These are phyloP conservation scores for Aspergillus ochraceus DNA, from an alignment of 2,329 filamentous ascomycete genomes.

Conservation along the genomic window DNA sequence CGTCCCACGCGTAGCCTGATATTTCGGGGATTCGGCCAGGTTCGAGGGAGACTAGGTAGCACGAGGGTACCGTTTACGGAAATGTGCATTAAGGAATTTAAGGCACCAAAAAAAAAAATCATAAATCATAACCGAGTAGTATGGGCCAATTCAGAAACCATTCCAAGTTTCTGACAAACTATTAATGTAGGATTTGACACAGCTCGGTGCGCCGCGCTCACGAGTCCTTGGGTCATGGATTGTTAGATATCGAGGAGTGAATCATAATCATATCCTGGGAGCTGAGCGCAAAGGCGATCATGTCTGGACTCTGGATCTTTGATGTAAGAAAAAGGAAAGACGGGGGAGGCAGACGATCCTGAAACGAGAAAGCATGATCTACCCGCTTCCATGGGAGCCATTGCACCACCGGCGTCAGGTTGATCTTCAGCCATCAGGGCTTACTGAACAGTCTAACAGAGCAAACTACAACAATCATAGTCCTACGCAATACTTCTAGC, in stretches of 20 bases:
- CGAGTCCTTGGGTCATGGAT: constrained; percentile 7
- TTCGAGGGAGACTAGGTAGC: neutral
- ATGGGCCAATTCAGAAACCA: too few relatives aligned
- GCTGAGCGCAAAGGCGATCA: neutral
- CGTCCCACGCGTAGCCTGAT: neutral
- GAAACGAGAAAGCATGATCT: neutral
- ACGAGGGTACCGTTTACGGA: too few relatives aligned
- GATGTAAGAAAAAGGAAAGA: neutral
- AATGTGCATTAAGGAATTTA: too few relatives aligned
- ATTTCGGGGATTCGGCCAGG: neutral
- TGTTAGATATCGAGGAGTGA: neutral
- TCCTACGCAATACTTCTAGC: neutral
- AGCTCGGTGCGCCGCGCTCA: too few relatives aligned
- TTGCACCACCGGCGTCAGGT: neutral
- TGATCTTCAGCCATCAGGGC: neutral
- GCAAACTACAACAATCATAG: too few relatives aligned
- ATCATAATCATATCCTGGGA: neutral
- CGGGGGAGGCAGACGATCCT: neutral
- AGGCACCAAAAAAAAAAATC: too few relatives aligned
- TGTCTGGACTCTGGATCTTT: neutral
- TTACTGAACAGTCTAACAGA: neutral
- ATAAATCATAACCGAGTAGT: too few relatives aligned
- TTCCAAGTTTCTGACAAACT: too few relatives aligned
- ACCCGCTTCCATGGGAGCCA: neutral
- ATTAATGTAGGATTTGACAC: too few relatives aligned